These are phyloP conservation scores for Sophora flavescens DNA, from an alignment of 306 rosid genomes.

Conservation along the genomic window DNA sequence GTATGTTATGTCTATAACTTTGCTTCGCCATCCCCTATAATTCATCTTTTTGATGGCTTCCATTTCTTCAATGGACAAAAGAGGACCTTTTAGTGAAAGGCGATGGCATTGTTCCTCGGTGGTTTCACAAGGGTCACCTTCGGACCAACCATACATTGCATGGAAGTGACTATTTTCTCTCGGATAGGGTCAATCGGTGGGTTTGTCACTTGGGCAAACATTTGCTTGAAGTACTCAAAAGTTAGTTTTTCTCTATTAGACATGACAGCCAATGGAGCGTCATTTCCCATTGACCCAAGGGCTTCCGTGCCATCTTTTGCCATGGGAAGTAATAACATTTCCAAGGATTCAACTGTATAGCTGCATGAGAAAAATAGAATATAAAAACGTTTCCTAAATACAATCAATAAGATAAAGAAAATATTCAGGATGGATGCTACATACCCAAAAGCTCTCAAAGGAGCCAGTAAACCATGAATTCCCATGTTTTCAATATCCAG, in stretches of 20 bases:
- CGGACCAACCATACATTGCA: conserved; percentile 99
- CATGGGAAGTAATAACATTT: conserved; percentile 99
- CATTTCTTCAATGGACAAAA: conserved; percentile 78
- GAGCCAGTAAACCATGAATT: conserved; percentile 78
- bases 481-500: conserved; percentile 81
- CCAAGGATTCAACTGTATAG: conserved; percentile 86
- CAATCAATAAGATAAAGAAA: conserved; percentile 27
- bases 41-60: conserved; percentile 90
- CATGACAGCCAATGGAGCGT: conserved; percentile 95
- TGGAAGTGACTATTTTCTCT: conserved; percentile 97
- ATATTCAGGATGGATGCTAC: conserved; percentile 36
- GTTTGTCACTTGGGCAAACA: conserved; percentile 99
- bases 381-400: conserved; percentile 42
- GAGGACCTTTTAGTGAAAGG: conserved; percentile 91
- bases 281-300: conserved; percentile 99
- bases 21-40: conserved; percentile 88
- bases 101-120: conserved; percentile 94
- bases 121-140: conserved; percentile 93
- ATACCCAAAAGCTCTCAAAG: conserved; percentile 96
- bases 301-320: conserved; percentile 96
- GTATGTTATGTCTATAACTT: conserved; percentile 92
- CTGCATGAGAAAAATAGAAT: conserved; percentile 57
- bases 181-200: conserved; percentile 99
- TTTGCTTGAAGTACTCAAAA: conserved; percentile 96
- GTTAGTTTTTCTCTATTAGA: conserved; percentile 90